Percentiles rank a stretch among this genome's conserved stretches.
Evolutionary conservation across 441 rosid genomes (phyloP).

Genomic region (Pelargonium myrrhifolium): DNA sequence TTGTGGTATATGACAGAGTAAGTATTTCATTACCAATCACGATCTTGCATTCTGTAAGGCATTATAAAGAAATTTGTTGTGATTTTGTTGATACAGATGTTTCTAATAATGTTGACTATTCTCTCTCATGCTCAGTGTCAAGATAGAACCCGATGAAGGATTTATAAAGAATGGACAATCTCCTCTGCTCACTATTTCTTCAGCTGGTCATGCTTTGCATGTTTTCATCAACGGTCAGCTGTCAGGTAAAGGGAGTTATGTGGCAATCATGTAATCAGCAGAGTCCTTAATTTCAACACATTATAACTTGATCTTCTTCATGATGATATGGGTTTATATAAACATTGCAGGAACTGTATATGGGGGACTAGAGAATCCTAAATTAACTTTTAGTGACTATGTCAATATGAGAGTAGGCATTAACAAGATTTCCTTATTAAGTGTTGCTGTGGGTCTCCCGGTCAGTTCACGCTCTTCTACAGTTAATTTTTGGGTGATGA

Average conservation of each 20-base stretch:
- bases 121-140: constrained; percentile 40
- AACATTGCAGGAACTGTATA: constrained; percentile 67
- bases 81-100: not conserved
- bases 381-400: constrained; percentile 64
- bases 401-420: constrained; percentile 71
- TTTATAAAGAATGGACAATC: constrained; percentile 82
- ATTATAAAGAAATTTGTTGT: not conserved
- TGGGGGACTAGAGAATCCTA: constrained; percentile 71
- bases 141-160: constrained; percentile 65
- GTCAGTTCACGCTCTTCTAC: constrained; percentile 34
- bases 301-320: not conserved
- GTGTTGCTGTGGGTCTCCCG: constrained; percentile 92
- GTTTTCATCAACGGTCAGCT: constrained; percentile 79
- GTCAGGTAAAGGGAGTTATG: constrained; percentile 44
- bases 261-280: not conserved
- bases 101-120: not conserved
- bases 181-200: constrained; percentile 76
- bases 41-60: not conserved
- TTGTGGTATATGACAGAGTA: constrained; percentile 6
- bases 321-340: not conserved
- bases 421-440: constrained; percentile 78
- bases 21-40: constrained; percentile 1
- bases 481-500: not conserved
- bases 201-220: constrained; percentile 91
- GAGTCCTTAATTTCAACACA: not conserved